Conservation (phyloP, 2,329 filamentous ascomycete species). For the Helotiales sp. region DNA sequence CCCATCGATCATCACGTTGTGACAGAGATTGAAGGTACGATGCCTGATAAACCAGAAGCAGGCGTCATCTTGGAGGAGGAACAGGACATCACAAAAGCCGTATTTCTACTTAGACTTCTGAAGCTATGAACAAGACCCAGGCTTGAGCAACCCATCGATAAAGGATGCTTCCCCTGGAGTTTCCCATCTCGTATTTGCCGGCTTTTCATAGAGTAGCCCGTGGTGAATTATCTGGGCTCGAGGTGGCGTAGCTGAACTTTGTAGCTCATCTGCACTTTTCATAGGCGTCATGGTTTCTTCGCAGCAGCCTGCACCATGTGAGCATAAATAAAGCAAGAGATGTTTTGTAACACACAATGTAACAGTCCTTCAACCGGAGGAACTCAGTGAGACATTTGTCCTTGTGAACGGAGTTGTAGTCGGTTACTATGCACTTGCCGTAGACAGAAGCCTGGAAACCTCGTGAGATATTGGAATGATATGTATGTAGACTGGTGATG, state of each 20-base stretch:
- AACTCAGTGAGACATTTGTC: slow-evolving; percentile 91
- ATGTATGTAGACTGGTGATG: slow-evolving; percentile 23
- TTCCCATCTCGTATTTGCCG: neutral
- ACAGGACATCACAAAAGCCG: slow-evolving; percentile 84
- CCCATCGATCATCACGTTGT: slow-evolving; percentile 73
- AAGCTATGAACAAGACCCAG: slow-evolving; percentile 60
- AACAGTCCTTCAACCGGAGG: slow-evolving; percentile 83
- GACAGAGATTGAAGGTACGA: slow-evolving; percentile 62
- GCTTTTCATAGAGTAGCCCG: neutral
- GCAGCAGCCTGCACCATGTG: slow-evolving; percentile 52
- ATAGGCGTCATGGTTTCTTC: slow-evolving; percentile 49
- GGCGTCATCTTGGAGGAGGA: slow-evolving; percentile 79
- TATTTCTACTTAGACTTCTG: slow-evolving; percentile 75
- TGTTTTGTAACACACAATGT: slow-evolving; percentile 63
- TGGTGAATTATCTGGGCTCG: neutral
- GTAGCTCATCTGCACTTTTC: slow-evolving; percentile 3
- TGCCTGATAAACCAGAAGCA: slow-evolving; percentile 53
- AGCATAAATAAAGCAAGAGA: slow-evolving; percentile 21
- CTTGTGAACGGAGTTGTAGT: slow-evolving; percentile 89
- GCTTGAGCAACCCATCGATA: neutral
- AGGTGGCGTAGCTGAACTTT: neutral
- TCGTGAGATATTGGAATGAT: neutral
- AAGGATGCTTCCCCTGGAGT: neutral
- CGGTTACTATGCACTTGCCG: slow-evolving; percentile 87
- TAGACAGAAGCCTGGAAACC: slow-evolving; percentile 74